A percentile compares a stretch with the other conserved stretches of the same genome.
Conservation (phyloP, 371 early-diverging fungal genomes). For the Globomyces sp. region DNA sequence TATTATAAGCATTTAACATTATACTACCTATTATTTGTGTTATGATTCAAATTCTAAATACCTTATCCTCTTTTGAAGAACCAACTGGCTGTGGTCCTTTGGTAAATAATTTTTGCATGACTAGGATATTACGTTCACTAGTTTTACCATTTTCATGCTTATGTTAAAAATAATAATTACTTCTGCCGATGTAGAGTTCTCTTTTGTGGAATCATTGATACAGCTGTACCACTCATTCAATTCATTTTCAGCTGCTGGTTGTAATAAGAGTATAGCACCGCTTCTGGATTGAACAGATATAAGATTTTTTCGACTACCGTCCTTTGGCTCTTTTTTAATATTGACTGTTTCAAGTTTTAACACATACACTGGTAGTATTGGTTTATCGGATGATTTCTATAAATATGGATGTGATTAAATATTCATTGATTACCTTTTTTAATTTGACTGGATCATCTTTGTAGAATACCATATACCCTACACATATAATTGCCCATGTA, state of each 20-base stretch:
- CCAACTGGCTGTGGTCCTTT: background rate
- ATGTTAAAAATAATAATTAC: constrained; percentile 13
- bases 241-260: constrained; percentile 36
- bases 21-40: too few relatives aligned
- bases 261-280: constrained; percentile 23
- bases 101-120: too few relatives aligned
- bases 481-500: constrained; percentile 39
- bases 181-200: constrained; percentile 25
- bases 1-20: too few relatives aligned
- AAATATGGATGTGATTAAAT: background rate
- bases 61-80: background rate
- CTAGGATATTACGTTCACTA: too few relatives aligned
- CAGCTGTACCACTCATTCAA: constrained; percentile 39
- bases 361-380: constrained; percentile 31
- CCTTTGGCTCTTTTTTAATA: constrained; percentile 14
- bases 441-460: constrained; percentile 40
- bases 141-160: constrained; percentile 10
- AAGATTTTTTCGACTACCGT: constrained; percentile 9
- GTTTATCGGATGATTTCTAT: constrained; percentile 3
- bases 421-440: constrained; percentile 14
- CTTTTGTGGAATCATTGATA: constrained; percentile 29
- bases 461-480: constrained; percentile 46
- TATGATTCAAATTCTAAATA: too few relatives aligned
- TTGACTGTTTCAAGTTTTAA: constrained; percentile 28
- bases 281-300: constrained; percentile 5